Conservation (phyloP, 75 land plant genomes). For the Cupressus sempervirens region DNA sequence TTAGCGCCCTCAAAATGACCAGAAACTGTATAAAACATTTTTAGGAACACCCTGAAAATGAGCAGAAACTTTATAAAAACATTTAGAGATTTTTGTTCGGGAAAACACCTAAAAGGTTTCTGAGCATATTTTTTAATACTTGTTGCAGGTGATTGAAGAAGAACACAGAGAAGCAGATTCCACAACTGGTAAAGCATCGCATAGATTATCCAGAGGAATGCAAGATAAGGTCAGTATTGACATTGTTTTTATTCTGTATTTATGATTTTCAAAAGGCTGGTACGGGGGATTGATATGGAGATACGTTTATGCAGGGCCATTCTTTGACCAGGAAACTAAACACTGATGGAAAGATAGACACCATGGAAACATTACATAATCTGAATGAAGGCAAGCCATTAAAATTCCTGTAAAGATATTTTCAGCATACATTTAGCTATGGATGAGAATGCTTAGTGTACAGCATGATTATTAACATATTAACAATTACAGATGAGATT, state of each 20-base stretch:
- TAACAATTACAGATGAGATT: slow-evolving; percentile 45
- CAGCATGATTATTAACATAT: neutral
- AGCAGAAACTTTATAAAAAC: too few relatives aligned
- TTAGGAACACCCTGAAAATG: too few relatives aligned
- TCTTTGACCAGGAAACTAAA: slow-evolving; percentile 60
- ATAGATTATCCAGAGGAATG: slow-evolving; percentile 68
- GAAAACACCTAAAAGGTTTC: neutral
- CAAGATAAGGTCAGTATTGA: slow-evolving; percentile 51
- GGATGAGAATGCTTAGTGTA: neutral
- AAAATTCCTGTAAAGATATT: neutral
- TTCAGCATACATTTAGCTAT: neutral
- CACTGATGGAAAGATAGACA: slow-evolving; percentile 74
- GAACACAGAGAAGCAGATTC: slow-evolving; percentile 83
- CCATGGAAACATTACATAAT: slow-evolving; percentile 74
- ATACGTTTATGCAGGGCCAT: slow-evolving; percentile 57
- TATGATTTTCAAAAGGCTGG: neutral
- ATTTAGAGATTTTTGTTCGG: too few relatives aligned
- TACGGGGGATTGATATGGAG: neutral
- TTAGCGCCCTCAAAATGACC: neutral
- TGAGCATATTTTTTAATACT: neutral
- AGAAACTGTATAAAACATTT: too few relatives aligned
- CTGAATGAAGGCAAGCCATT: slow-evolving; percentile 61
- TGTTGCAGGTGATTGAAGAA: slow-evolving; percentile 55
- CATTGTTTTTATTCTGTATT: neutral
- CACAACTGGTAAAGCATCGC: slow-evolving; percentile 57